These are phyloP conservation scores for Hypocreales sp. DNA, from an alignment of 2,329 filamentous ascomycete genomes.

Conservation along the genomic window DNA sequence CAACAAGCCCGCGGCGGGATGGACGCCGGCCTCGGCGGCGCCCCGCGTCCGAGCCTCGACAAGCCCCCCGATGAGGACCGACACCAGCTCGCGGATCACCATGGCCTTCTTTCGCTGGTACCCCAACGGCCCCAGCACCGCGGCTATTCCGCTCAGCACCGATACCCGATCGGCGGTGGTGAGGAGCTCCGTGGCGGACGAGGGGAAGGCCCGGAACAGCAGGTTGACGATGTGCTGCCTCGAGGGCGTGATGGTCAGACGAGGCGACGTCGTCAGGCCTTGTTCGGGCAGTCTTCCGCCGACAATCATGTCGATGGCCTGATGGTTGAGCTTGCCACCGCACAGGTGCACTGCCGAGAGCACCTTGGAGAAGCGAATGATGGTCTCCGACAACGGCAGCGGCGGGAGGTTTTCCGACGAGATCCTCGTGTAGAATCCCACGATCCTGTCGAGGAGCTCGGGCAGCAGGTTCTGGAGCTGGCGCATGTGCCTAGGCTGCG, in stretches of 20 bases:
- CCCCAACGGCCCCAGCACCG: conserved; percentile 67
- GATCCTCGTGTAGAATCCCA: conserved; percentile 57
- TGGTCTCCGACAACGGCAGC: conserved; percentile 55
- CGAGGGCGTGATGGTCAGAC: conserved; percentile 38
- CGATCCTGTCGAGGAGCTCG: conserved; percentile 59
- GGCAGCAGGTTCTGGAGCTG: conserved; percentile 46
- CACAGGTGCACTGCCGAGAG: conserved; percentile 51
- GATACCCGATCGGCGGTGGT: conserved; percentile 62
- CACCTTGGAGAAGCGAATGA: conserved; percentile 58
- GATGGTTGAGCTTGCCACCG: conserved; percentile 44
- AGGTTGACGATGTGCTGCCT: conserved; percentile 49
- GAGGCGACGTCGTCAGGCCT: conserved; percentile 32
- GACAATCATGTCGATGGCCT: conserved; percentile 49
- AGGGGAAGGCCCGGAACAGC: conserved; percentile 56
- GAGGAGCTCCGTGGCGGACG: conserved; percentile 47
- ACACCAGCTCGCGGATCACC: conserved; percentile 72
- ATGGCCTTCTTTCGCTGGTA: conserved; percentile 83
- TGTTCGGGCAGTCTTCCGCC: conserved; percentile 40
- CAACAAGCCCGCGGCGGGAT: conserved; percentile 77
- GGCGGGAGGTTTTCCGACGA: conserved; percentile 57
- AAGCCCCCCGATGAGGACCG: conserved; percentile 66
- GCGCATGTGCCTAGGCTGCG: conserved; percentile 36
- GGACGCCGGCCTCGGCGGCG: conserved; percentile 90
- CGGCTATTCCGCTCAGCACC: conserved; percentile 72
- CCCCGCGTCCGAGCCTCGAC: conserved; percentile 85